These are phyloP conservation scores for Triadica sebifera DNA, from an alignment of 345 rosid species.

Conservation along the genomic window DNA sequence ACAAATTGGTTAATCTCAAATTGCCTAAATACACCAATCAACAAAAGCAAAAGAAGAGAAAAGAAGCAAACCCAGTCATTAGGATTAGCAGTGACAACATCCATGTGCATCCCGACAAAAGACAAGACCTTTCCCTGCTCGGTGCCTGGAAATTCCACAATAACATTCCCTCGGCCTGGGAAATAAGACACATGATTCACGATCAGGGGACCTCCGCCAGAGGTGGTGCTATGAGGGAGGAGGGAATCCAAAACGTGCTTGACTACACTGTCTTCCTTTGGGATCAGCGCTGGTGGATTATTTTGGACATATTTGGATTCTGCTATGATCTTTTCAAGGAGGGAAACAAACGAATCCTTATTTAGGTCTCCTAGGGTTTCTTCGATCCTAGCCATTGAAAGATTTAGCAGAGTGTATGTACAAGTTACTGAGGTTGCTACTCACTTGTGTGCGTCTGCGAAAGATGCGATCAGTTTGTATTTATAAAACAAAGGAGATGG, in stretches of 20 bases:
- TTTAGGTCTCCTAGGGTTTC: constrained; percentile 56
- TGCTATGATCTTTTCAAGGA: constrained; percentile 68
- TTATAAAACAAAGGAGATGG: too few species aligned
- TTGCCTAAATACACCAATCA: background rate
- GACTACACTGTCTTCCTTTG: constrained; percentile 80
- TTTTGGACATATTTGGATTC: constrained; percentile 79
- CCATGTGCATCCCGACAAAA: constrained; percentile 99
- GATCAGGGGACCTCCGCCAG: constrained; percentile 83
- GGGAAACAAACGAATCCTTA: constrained; percentile 61
- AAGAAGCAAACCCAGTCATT: constrained; percentile 71
- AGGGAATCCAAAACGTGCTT: constrained; percentile 73
- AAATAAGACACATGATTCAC: constrained; percentile 69
- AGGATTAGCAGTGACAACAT: constrained; percentile 96
- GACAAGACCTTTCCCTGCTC: constrained; percentile 78
- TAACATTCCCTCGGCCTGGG: constrained; percentile 79
- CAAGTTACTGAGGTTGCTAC: too few species aligned
- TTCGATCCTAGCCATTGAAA: constrained; percentile 20
- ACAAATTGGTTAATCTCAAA: background rate
- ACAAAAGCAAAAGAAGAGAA: background rate
- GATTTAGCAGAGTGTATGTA: too few species aligned
- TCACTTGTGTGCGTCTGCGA: too few species aligned
- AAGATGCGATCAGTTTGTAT: too few species aligned
- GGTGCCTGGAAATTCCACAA: constrained; percentile 97
- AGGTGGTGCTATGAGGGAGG: constrained; percentile 69
- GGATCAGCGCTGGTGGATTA: constrained; percentile 93